phyloP scores from a whole-genome alignment of 306 rosid genomes.

The Sicyos edulis region DNA sequence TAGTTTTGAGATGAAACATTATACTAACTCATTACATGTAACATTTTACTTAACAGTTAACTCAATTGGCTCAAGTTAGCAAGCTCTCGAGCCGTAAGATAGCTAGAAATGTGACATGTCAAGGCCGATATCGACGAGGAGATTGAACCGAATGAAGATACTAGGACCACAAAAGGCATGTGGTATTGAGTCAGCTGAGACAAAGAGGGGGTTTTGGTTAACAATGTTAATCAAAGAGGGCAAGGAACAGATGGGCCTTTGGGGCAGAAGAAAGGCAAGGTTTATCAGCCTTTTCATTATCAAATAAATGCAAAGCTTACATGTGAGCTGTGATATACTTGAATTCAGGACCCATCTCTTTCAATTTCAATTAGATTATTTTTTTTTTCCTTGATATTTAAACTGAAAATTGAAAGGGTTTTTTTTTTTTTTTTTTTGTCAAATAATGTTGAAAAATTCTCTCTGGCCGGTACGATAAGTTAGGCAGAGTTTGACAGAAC shows the following conservation, averaged over 20 bases:
- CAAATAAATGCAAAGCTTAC: constrained; percentile 17
- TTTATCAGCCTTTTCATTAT: constrained; percentile 3
- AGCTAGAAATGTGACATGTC: not conserved
- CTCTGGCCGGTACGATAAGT: not conserved
- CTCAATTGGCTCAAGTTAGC: no score
- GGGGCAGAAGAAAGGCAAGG: constrained; percentile 8
- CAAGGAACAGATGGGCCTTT: constrained; percentile 5
- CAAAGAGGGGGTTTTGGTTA: constrained; percentile 12
- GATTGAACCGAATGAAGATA: not conserved
- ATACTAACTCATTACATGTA: not conserved
- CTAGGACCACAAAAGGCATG: constrained; percentile 15
- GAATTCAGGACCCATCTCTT: constrained; percentile 15
- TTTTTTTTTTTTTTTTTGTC: not conserved
- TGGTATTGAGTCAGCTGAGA: constrained; percentile 14
- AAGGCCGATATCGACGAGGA: no score
- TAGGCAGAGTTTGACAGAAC: constrained; percentile 6
- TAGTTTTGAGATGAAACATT: no score
- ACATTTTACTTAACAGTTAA: not conserved
- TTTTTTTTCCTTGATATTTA: not conserved
- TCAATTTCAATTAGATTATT: not conserved
- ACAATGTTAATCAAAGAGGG: constrained; percentile 10
- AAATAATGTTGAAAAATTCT: not conserved
- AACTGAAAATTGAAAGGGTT: not conserved
- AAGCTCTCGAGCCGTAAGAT: not conserved
- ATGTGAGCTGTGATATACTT: constrained; percentile 18